phyloP scores from a whole-genome alignment of 2,329 filamentous ascomycete genomes.

The Cercospora sp. region DNA sequence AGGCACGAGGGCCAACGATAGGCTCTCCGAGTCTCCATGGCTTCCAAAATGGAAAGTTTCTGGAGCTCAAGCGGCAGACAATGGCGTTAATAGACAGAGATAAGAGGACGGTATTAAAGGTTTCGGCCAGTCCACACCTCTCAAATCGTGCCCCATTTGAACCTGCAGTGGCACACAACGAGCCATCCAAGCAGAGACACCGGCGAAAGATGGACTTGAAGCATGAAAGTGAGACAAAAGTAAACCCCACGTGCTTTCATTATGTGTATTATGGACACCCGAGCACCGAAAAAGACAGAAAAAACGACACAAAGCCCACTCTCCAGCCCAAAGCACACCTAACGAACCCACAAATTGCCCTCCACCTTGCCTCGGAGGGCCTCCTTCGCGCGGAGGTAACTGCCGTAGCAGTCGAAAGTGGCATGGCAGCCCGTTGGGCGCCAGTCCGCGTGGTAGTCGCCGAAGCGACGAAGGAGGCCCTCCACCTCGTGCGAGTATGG shows the following conservation, averaged over 20 bases:
- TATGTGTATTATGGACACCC: neutral
- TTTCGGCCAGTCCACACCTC: neutral
- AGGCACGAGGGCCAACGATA: no score
- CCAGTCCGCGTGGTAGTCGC: neutral
- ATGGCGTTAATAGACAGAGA: neutral
- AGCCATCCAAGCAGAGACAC: neutral
- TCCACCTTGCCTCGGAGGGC: neutral
- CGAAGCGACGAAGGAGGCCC: neutral
- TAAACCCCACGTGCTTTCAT: neutral
- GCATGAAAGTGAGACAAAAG: neutral
- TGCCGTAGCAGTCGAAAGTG: neutral
- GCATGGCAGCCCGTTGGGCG: neutral
- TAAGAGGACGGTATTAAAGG: neutral
- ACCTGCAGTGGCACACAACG: neutral
- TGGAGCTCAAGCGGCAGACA: neutral
- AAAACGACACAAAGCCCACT: neutral
- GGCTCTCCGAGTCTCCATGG: no score
- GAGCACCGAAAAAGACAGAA: neutral
- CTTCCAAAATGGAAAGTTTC: no score
- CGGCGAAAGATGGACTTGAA: neutral
- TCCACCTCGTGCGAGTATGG: neutral
- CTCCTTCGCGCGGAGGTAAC: neutral
- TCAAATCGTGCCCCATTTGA: neutral
- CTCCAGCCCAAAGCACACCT: neutral
- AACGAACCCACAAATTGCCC: neutral